Evolutionary conservation across 2,329 filamentous ascomycete species (phyloP), one percentile per base, ranked within the genome.

Genomic region (Exophiala bonariae): DNA sequence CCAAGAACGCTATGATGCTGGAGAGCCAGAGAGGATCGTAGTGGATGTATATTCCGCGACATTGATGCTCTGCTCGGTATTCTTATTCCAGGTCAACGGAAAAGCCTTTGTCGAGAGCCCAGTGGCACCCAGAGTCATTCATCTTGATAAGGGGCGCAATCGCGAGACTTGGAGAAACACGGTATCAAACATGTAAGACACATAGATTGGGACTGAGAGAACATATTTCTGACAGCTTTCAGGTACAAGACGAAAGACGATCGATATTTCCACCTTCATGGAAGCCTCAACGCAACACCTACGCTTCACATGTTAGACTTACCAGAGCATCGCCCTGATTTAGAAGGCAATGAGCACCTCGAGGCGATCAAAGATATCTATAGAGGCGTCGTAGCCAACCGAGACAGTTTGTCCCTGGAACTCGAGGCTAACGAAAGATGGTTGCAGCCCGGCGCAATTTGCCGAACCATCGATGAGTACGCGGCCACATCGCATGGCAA

Each of bases 241-340:
- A 37, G 35, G 10, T 76, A 76, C 53, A 60, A 63, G 16, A 72
- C 67, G n/a, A 69, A 66, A 45, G 72, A 76, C 47, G 66, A 61
- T 1, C 55, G 67, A 17, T 75, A 64, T 54, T 76, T 72, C 54
- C 73, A 76, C 54, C 36, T 71, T 1, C 73, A 77, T 50, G 73
- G 73, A 30, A 52, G 10, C 33, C 70, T 76, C 69, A 73, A 77
- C 45, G 67, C 72, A 0, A 66, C 69, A 3, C 67, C 67, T 2
- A 70, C 67, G 0, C 62, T 74, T 36, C 55, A 63, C 8, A 63
- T 58, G 23, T 34, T 73, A 22, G 62, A 61, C 2, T 45, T 69
- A n/a, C 65, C 66, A 13, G 39, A 63, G 3, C 52, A 67, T n/a
- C 50, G 57, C 33, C 52, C 41, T 36, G 57, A 64, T 1, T 44